These are phyloP conservation scores for Boletus reticulatus DNA, from an alignment of 768 basidiomycete species.

Conservation along the genomic window DNA sequence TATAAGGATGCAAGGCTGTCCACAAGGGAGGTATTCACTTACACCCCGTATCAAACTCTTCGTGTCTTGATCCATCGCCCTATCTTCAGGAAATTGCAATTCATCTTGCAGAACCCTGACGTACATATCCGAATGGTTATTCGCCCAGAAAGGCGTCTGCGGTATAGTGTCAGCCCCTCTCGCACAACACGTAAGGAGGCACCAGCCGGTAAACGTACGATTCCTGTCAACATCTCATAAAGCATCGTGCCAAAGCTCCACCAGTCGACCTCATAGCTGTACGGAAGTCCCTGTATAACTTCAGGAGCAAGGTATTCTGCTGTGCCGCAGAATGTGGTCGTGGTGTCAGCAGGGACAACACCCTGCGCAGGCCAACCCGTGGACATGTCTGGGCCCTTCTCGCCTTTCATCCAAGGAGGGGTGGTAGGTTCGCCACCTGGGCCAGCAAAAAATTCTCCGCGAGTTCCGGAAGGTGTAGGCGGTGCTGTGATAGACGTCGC, in stretches of 20 bases:
- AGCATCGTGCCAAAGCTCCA: slow-evolving; percentile 99
- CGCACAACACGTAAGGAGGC: slow-evolving; percentile 15
- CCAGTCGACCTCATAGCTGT: slow-evolving; percentile 96
- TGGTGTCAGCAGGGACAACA: slow-evolving; percentile 56
- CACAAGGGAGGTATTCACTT: slow-evolving; percentile 31
- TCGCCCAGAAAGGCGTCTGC: slow-evolving; percentile 90
- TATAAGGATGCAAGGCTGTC: slow-evolving; percentile 6
- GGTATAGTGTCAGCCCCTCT: slow-evolving; percentile 14
- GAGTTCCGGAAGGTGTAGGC: slow-evolving; percentile 53
- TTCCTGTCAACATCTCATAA: slow-evolving; percentile 95
- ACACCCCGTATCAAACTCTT: slow-evolving; percentile 95
- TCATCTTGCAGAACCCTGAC: slow-evolving; percentile 89
- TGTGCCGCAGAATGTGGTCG: slow-evolving; percentile 92
- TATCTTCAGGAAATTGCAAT: slow-evolving; percentile 84
- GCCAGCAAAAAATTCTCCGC: slow-evolving; percentile 55
- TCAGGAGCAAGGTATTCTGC: slow-evolving; percentile 97
- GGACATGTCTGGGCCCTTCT: slow-evolving; percentile 51
- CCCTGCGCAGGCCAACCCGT: slow-evolving; percentile 57
- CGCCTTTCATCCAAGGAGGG: slow-evolving; percentile 80
- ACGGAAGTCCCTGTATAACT: slow-evolving; percentile 87
- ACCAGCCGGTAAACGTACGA: slow-evolving; percentile 47
- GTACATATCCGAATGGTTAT: slow-evolving; percentile 95
- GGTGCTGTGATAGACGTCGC: slow-evolving; percentile 46
- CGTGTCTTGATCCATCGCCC: slow-evolving; percentile 92
- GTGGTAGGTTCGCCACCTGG: slow-evolving; percentile 40